Conservation (phyloP, 768 basidiomycete species). For the Kwoniella sp. region DNA sequence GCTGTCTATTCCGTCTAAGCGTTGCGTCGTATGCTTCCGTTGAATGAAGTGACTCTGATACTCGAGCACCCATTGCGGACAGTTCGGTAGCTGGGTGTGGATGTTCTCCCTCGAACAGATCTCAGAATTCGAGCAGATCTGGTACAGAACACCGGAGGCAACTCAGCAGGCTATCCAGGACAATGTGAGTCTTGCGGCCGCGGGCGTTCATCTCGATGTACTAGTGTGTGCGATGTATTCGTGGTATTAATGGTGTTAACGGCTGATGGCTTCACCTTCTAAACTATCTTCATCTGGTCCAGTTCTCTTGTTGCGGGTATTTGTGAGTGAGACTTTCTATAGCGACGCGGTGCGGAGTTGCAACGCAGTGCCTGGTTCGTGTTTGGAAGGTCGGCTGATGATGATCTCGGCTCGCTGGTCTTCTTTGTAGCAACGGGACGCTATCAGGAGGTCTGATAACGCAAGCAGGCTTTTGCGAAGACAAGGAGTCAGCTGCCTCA, state of each 20-base stretch:
- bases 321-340: slow-evolving; percentile 29
- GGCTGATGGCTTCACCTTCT: not conserved
- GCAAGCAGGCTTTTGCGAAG: slow-evolving; percentile 68
- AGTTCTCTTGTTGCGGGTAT: slow-evolving; percentile 87
- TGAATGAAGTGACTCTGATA: too few species aligned
- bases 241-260: too few species aligned
- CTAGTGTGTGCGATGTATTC: too few species aligned
- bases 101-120: slow-evolving; percentile 75
- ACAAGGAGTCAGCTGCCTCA: slow-evolving; percentile 62
- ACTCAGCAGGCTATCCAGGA: slow-evolving; percentile 70
- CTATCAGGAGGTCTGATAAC: slow-evolving; percentile 60
- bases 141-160: slow-evolving; percentile 56
- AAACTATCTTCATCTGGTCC: not conserved
- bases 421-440: slow-evolving; percentile 58
- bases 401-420: not conserved
- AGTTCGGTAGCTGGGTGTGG: slow-evolving; percentile 75
- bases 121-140: slow-evolving; percentile 66
- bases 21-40: too few species aligned
- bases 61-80: not conserved
- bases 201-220: too few species aligned
- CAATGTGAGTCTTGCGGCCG: slow-evolving; percentile 59
- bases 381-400: too few species aligned
- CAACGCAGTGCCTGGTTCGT: too few species aligned
- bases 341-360: too few species aligned
- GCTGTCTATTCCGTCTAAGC: too few species aligned